Conservation (phyloP, 106 monocot genomes). For the Dendrobium catenatum region DNA sequence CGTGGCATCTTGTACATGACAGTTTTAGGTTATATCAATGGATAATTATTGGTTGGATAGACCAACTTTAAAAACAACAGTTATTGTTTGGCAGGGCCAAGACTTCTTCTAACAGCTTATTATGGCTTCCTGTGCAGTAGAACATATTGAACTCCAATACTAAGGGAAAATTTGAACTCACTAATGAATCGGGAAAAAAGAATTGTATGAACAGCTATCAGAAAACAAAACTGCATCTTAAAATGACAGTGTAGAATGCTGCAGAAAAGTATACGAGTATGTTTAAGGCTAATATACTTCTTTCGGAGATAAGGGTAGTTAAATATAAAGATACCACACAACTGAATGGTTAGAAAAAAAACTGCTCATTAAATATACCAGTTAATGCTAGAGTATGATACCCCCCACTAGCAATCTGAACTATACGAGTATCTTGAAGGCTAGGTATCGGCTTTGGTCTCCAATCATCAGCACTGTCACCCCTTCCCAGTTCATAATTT, state of each 20-base stretch:
- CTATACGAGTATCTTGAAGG: constrained; percentile 40
- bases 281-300: not conserved
- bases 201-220: not conserved
- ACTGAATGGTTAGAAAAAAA: not conserved
- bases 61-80: not conserved
- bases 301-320: not conserved
- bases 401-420: constrained; percentile 87
- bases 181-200: not conserved
- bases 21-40: not conserved
- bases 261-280: not conserved
- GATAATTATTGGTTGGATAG: not conserved
- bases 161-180: not conserved
- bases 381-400: constrained; percentile 92
- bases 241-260: not conserved
- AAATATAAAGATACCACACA: not conserved
- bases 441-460: constrained; percentile 56
- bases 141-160: no score
- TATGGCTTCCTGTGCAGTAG: no score
- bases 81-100: not conserved
- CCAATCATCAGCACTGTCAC: constrained; percentile 75
- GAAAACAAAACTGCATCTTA: not conserved
- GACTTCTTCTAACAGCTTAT: not conserved
- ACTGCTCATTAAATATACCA: constrained; percentile 35
- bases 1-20: not conserved
- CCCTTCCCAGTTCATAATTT: constrained; percentile 91